phyloP scores from a whole-genome alignment of 306 rosid genomes.

The Erythrophleum fordii region DNA sequence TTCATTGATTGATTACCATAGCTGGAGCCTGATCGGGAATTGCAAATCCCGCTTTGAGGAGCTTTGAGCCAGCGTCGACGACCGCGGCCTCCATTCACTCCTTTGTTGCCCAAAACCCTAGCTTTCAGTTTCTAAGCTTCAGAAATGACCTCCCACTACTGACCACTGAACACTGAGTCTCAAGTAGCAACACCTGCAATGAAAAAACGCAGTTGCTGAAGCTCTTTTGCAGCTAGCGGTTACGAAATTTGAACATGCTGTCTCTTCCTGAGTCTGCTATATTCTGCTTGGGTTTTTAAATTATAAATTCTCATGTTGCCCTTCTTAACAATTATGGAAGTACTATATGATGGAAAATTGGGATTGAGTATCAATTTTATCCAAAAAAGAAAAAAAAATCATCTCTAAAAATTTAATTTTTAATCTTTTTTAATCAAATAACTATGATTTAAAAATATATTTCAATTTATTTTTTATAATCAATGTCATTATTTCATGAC shows the following conservation, averaged over 20 bases:
- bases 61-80: constrained; percentile 83
- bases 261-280: not conserved
- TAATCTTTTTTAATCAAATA: too few relatives aligned
- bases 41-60: constrained; percentile 95
- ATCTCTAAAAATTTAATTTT: too few relatives aligned
- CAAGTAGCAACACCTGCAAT: not conserved
- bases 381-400: too few relatives aligned
- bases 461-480: too few relatives aligned
- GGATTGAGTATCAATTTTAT: too few relatives aligned
- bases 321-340: too few relatives aligned
- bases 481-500: too few relatives aligned
- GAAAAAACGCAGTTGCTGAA: not conserved
- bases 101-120: constrained; percentile 47
- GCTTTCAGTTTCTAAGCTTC: not conserved
- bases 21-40: constrained; percentile 95
- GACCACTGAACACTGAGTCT: not conserved
- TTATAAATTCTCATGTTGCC: too few relatives aligned
- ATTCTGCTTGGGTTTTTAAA: too few relatives aligned
- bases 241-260: constrained; percentile 32
- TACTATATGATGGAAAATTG: too few relatives aligned
- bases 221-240: constrained; percentile 37
- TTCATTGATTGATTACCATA: constrained; percentile 52
- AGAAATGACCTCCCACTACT: not conserved
- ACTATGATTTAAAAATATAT: too few relatives aligned
- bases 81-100: constrained; percentile 84